These are phyloP conservation scores for Golubevia pallescens DNA, from an alignment of 1,284 basidiomycete species.

Conservation along the genomic window DNA sequence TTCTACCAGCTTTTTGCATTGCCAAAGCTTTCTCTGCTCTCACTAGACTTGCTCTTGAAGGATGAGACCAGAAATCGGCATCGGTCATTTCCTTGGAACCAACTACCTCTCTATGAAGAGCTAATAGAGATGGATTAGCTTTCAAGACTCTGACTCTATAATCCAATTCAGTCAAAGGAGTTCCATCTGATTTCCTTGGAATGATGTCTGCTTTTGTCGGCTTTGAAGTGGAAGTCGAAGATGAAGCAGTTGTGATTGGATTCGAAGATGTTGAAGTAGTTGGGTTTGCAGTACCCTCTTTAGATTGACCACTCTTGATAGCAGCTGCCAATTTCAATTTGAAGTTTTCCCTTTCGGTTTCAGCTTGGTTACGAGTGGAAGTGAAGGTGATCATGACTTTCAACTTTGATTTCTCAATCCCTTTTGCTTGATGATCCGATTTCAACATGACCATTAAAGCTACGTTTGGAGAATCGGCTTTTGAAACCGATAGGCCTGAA, in stretches of 20 bases:
- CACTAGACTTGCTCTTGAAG: constrained; percentile 44
- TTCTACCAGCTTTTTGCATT: constrained; percentile 47
- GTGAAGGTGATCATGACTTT: constrained; percentile 10
- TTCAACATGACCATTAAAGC: constrained; percentile 9
- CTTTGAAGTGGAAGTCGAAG: not conserved
- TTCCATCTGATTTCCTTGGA: not conserved
- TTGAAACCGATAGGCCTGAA: constrained; percentile 12
- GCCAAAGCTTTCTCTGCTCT: constrained; percentile 42
- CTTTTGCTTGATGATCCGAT: constrained; percentile 1
- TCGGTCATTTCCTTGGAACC: constrained; percentile 37
- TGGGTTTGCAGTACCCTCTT: not conserved
- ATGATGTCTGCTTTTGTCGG: constrained; percentile 3
- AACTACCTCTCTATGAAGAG: constrained; percentile 57
- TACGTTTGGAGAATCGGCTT: constrained; percentile 6
- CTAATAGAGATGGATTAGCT: constrained; percentile 37
- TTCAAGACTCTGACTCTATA: constrained; percentile 48
- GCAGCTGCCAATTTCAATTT: constrained; percentile 14
- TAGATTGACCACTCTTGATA: constrained; percentile 12
- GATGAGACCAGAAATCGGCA: constrained; percentile 62
- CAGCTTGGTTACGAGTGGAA: constrained; percentile 5
- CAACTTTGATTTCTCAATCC: not conserved
- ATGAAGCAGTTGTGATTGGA: constrained; percentile 3
- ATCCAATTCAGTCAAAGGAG: constrained; percentile 33
- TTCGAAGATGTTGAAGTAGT: not conserved
- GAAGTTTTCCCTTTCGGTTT: constrained; percentile 13